phyloP scores from a whole-genome alignment of 1,284 basidiomycete genomes.

The Xerocomus minutiporus region DNA sequence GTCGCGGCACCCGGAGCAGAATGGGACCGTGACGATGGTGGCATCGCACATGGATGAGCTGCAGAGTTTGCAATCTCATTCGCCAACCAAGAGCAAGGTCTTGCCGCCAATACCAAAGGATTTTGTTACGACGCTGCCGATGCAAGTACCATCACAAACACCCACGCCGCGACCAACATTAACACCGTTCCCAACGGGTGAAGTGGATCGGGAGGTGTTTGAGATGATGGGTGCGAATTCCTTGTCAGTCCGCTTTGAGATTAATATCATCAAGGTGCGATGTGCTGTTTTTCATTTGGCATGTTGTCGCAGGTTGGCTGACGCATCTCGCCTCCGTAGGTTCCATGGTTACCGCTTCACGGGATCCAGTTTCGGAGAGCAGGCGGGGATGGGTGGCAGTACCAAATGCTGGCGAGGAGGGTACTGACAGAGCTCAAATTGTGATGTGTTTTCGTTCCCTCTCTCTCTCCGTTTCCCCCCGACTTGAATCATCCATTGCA shows the following conservation, averaged over 20 bases:
- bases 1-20: slow-evolving; percentile 25
- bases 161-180: slow-evolving; percentile 33
- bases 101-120: slow-evolving; percentile 72
- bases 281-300: not conserved
- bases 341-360: slow-evolving; percentile 90
- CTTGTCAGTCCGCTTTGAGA: slow-evolving; percentile 87
- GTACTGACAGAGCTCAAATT: slow-evolving; percentile 92
- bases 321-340: slow-evolving; percentile 42
- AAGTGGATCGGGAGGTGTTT: slow-evolving; percentile 63
- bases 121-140: slow-evolving; percentile 36
- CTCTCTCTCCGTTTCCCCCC: not conserved
- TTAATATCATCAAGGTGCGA: slow-evolving; percentile 88
- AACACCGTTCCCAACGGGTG: slow-evolving; percentile 53
- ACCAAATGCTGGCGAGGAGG: slow-evolving; percentile 92
- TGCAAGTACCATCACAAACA: slow-evolving; percentile 9
- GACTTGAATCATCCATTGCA: not conserved
- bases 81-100: slow-evolving; percentile 51
- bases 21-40: slow-evolving; percentile 25
- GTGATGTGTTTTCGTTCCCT: slow-evolving; percentile 33
- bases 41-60: slow-evolving; percentile 34
- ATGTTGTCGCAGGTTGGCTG: not conserved
- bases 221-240: slow-evolving; percentile 71
- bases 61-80: slow-evolving; percentile 34
- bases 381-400: slow-evolving; percentile 95
- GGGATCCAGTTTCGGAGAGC: slow-evolving; percentile 94